Percentiles rank a stretch among this genome's conserved stretches.
Evolutionary conservation across 768 basidiomycete species (phyloP).

Genomic region (Lactarius sanguifluus): DNA sequence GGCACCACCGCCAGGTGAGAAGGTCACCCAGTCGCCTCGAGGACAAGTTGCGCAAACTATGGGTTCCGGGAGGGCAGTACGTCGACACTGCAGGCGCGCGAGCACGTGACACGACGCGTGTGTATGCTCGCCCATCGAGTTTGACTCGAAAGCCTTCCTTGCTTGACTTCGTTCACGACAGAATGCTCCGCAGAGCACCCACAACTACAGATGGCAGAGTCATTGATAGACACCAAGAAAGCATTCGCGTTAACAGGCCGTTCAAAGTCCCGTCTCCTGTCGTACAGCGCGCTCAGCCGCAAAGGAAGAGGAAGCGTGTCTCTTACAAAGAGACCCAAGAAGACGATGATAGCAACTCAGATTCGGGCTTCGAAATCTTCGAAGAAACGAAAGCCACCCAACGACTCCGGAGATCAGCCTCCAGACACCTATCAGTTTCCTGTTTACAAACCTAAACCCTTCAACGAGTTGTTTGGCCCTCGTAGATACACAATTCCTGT

Average conservation of each 20-base stretch:
- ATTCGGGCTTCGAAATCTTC: conserved; percentile 48
- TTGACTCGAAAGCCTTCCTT: neutral
- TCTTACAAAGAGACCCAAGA: conserved; percentile 75
- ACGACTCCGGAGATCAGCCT: conserved; percentile 60
- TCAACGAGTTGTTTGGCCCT: conserved; percentile 47
- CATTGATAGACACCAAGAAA: conserved; percentile 69
- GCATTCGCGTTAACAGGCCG: conserved; percentile 69
- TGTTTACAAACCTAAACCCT: conserved; percentile 78
- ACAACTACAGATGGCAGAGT: conserved; percentile 68
- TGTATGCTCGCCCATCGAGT: neutral
- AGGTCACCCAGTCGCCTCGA: too few relatives aligned
- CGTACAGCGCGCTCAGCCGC: conserved; percentile 57
- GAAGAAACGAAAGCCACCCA: conserved; percentile 66
- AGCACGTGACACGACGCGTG: conserved; percentile 21
- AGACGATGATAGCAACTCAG: conserved; percentile 53
- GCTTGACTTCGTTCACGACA: conserved; percentile 1
- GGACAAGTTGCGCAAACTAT: too few relatives aligned
- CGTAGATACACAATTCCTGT: conserved; percentile 82
- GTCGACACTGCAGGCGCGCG: conserved; percentile 7
- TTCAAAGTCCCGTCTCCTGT: conserved; percentile 71
- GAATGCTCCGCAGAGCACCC: conserved; percentile 71
- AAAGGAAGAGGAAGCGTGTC: conserved; percentile 83
- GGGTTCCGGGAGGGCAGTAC: too few relatives aligned
- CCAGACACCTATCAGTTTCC: conserved; percentile 64
- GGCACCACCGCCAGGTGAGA: too few relatives aligned